phyloP scores from a whole-genome alignment of 345 rosid species.

The Sisymbrium altissimum region DNA sequence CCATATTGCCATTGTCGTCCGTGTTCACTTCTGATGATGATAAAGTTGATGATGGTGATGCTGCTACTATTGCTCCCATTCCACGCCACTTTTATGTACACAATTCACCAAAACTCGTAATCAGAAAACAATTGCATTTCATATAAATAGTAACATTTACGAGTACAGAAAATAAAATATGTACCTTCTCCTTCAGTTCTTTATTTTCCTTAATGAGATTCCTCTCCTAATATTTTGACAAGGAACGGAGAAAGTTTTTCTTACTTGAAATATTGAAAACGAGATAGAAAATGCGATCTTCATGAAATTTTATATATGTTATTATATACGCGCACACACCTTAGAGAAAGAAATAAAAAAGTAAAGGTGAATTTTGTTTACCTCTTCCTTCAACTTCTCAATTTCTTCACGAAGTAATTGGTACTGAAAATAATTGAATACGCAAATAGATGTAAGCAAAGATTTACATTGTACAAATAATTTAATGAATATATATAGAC shows the following conservation, averaged over 20 bases:
- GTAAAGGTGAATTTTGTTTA: conserved; percentile 43
- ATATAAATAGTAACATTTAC: neutral
- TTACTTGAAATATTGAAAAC: neutral
- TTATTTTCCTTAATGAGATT: conserved; percentile 49
- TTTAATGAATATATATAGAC: neutral
- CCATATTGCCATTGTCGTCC: conserved; percentile 21
- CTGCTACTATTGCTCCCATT: conserved; percentile 10
- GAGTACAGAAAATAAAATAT: neutral
- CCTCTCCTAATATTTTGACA: conserved; percentile 47
- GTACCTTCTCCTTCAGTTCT: conserved; percentile 52
- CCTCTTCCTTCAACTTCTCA: conserved; percentile 68
- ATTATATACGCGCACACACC: neutral
- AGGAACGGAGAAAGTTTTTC: neutral
- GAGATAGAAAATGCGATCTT: neutral
- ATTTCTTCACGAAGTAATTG: conserved; percentile 54
- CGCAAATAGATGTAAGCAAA: neutral
- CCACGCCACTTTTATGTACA: conserved; percentile 30
- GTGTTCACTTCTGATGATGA: conserved; percentile 24
- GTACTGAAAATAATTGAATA: conserved; percentile 41
- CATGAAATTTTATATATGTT: neutral
- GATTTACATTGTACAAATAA: neutral
- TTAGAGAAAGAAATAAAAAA: neutral
- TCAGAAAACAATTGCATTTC: neutral
- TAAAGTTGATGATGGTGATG: conserved; percentile 6
- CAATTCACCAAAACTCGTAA: conserved; percentile 5